Evolutionary conservation across 2,329 filamentous ascomycete genomes (phyloP), one percentile per base, ranked within the genome.

Genomic region (Aspergillus vadensis): DNA sequence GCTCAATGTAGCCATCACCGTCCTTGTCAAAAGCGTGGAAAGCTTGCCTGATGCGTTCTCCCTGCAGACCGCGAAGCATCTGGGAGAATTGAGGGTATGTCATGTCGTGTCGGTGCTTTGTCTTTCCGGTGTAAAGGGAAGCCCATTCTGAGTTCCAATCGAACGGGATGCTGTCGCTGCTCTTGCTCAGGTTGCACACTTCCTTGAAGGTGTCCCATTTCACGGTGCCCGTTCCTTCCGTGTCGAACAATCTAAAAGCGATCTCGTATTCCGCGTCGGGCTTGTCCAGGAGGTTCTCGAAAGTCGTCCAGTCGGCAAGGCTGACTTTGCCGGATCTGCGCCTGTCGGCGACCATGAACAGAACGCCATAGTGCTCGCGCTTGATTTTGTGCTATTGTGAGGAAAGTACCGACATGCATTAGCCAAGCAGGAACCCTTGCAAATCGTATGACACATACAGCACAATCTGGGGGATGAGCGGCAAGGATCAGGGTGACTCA

Each of bases 231-330:
- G 87, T 90, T 63, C 91, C 86, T 55, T 94, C 88, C 69, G 91
- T 85, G 74, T 98, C 94, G 79, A 99, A 99, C 58, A 99, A 85
- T 70, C 95, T 91, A 81, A 98, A 99, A 15, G 95, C 94, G 70
- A 99, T 97, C 78, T 98, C 93, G 80, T 99, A 99, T 81, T 99
- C 95, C 76, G 95, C 95, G 74, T 98, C 95, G 63, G 95, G 91
- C 80, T 97, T 98, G 68, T 85, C 84, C 61, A 99, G 88, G 65
- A 99, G 86, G 81, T 96, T 96, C 80, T 97, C 91, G 78, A 98
- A 99, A 65, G 90, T 89, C 50, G 86, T 88, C 92, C 94, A 99
- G 80, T 99, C 95, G 62, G 87, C 82, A 57, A 98, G 81, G 69
- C 81, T 90, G 68, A 99, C 83, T 69, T 85, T 88, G 65, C 93